A percentile compares a stretch with the other conserved stretches of the same genome.
Conservation (phyloP, 148 eudicot genomes). For the Dianthus caryophyllus region DNA sequence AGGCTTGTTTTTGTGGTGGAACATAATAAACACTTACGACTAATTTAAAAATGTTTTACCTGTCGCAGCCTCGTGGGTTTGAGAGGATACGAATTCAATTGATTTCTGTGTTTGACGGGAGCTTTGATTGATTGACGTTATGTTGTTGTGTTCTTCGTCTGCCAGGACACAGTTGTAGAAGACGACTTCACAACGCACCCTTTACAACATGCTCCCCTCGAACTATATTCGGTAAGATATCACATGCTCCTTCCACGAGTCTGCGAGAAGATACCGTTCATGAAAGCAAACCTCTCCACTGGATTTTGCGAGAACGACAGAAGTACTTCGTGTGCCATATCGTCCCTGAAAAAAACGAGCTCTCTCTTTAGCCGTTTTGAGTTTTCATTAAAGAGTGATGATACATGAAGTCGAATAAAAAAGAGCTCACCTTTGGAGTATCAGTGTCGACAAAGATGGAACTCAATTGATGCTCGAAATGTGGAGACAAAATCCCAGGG, state of each 20-base stretch:
- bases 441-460: conserved; percentile 59
- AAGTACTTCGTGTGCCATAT: conserved; percentile 83
- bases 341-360: conserved; percentile 41
- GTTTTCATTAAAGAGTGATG: neutral
- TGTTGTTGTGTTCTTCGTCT: no score
- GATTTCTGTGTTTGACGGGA: no score
- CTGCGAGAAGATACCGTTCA: conserved; percentile 53
- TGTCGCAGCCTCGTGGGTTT: neutral
- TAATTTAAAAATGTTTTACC: neutral
- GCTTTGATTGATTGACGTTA: no score
- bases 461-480: conserved; percentile 55
- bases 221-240: conserved; percentile 38
- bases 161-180: neutral
- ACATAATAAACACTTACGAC: neutral
- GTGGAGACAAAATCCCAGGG: conserved; percentile 43
- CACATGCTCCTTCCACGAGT: conserved; percentile 51
- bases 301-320: conserved; percentile 40
- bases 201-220: neutral
- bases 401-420: neutral
- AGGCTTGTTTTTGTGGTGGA: neutral
- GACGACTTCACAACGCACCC: neutral
- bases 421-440: conserved; percentile 39
- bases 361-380: neutral
- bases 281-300: conserved; percentile 51
- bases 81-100: neutral